A percentile compares a stretch with the other conserved stretches of the same genome.
Evolutionary conservation across 116 monocot species (phyloP).

Genomic region (Papilionanthe hybrid): DNA sequence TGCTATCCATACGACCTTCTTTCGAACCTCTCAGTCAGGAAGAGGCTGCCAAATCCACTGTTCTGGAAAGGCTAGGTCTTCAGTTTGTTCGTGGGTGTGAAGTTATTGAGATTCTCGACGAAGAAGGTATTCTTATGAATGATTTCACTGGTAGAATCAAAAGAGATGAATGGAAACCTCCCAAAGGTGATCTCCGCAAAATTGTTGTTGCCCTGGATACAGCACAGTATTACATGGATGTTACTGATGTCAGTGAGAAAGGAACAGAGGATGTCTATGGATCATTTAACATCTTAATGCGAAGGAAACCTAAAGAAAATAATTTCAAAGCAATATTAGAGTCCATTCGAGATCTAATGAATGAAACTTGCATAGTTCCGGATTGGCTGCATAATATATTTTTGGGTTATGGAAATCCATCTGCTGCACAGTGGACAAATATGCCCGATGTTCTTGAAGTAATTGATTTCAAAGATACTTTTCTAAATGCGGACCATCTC

Average conservation of each 20-base stretch:
- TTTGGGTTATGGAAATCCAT: constrained; percentile 98
- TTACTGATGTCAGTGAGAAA: constrained; percentile 61
- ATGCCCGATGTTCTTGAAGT: constrained; percentile 94
- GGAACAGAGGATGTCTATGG: constrained; percentile 80
- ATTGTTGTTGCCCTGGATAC: constrained; percentile 85
- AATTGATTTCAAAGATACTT: constrained; percentile 97
- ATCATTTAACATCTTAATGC: constrained; percentile 89
- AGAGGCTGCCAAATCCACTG: constrained; percentile 82
- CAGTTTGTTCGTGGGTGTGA: constrained; percentile 98
- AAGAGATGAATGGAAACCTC: constrained; percentile 99
- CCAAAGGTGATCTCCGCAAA: constrained; percentile 92
- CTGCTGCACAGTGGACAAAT: constrained; percentile 98
- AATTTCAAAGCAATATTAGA: constrained; percentile 99
- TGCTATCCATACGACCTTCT: constrained; percentile 89
- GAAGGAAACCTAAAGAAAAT: constrained; percentile 98
- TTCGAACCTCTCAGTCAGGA: constrained; percentile 94
- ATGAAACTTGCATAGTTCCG: constrained; percentile 93
- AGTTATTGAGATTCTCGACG: constrained; percentile 86
- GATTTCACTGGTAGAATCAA: constrained; percentile 96
- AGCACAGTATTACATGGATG: constrained; percentile 94
- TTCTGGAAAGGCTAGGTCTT: constrained; percentile 84
- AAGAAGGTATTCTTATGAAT: constrained; percentile 95
- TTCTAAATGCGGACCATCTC: constrained; percentile 86
- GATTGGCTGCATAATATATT: constrained; percentile 97
- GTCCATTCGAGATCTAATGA: constrained; percentile 97